A percentile compares a stretch with the other conserved stretches of the same genome.
Evolutionary conservation across 768 basidiomycete genomes (phyloP).

Genomic region (Trametes cingulata): DNA sequence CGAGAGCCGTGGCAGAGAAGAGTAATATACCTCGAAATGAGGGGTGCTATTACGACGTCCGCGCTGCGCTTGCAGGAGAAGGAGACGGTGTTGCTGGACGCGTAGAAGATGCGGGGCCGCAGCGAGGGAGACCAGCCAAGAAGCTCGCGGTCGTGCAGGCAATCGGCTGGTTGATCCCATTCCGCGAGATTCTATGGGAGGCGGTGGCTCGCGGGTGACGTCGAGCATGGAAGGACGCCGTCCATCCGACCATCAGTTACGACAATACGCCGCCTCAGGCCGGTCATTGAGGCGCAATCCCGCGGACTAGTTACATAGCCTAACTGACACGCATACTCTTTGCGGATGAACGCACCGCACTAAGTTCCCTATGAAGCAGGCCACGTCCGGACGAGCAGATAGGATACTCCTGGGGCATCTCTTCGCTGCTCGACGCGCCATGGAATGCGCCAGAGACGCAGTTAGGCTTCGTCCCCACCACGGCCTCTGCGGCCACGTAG

Average conservation of each 20-base stretch:
- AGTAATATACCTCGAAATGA: neutral
- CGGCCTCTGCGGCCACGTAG: conserved; percentile 3
- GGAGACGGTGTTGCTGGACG: neutral
- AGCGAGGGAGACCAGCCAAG: neutral
- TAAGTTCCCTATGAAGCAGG: too few relatives aligned
- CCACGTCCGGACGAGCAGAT: neutral
- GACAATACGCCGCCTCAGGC: neutral
- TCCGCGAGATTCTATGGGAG: neutral
- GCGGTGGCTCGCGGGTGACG: neutral
- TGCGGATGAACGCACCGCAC: neutral
- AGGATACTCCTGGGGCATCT: neutral
- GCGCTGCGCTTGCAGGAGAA: neutral
- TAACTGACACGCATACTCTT: neutral
- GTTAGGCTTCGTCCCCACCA: neutral
- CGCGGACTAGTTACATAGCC: neutral
- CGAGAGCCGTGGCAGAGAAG: neutral
- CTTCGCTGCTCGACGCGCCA: neutral
- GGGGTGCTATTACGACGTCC: neutral
- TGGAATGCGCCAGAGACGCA: neutral
- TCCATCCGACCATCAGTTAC: neutral
- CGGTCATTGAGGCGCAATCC: neutral
- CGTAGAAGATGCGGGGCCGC: neutral
- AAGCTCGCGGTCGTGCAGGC: neutral
- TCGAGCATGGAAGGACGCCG: neutral
- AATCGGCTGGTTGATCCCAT: neutral